These are phyloP conservation scores for Colletotrichum sp. DNA, from an alignment of 2,329 filamentous ascomycete species.

Conservation along the genomic window DNA sequence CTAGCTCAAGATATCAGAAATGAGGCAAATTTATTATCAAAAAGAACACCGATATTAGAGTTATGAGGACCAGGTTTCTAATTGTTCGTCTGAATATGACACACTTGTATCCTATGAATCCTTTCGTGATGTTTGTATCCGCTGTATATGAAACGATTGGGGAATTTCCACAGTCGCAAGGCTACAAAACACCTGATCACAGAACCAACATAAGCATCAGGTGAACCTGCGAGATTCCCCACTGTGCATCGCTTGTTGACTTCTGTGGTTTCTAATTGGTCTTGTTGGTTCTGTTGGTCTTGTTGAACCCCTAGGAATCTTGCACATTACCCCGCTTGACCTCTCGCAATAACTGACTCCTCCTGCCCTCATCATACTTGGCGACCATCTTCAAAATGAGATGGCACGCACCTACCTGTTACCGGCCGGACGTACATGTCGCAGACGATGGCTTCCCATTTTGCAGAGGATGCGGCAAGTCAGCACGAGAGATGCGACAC, in stretches of 20 bases:
- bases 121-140: neutral
- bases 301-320: neutral
- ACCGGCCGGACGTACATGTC: neutral
- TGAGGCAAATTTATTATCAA: neutral
- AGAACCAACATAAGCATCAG: neutral
- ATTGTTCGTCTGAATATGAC: neutral
- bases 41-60: rapidly evolving
- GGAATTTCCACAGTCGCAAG: neutral
- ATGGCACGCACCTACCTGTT: neutral
- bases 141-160: neutral
- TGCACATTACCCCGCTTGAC: neutral
- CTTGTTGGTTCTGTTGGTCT: neutral
- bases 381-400: neutral
- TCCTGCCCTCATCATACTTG: neutral
- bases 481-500: neutral
- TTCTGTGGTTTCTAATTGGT: neutral
- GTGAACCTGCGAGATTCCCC: neutral
- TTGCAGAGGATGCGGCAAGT: neutral
- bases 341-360: neutral
- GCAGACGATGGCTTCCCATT: neutral
- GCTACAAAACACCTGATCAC: neutral
- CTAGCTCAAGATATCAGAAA: neutral
- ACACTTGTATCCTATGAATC: neutral
- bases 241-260: neutral
- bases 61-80: neutral